A percentile compares a stretch with the other conserved stretches of the same genome.
Conservation (phyloP, 2,329 filamentous ascomycete species). For the Aspergillus arachidicola region DNA sequence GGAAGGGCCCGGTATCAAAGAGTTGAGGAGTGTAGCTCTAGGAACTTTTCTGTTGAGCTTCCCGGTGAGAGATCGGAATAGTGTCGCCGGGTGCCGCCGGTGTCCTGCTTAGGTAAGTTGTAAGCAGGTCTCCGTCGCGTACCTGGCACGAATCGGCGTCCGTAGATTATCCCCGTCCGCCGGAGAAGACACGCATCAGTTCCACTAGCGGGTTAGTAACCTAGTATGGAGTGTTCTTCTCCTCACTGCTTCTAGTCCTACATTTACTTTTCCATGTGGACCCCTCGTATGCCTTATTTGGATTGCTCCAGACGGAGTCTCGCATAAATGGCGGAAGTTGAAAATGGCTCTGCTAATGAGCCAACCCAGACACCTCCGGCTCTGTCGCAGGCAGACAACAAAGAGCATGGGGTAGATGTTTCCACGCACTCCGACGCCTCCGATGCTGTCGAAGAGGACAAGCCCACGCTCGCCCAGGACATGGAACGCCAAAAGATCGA, state of each 20-base stretch:
- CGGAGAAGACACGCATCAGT: constrained; percentile 35
- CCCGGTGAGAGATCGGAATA: constrained; percentile 42
- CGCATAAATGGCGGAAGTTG: constrained; percentile 46
- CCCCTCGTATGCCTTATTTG: constrained; percentile 26
- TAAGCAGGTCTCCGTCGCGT: constrained; percentile 12
- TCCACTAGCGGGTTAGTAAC: constrained; percentile 10
- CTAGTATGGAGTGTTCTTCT: constrained; percentile 9
- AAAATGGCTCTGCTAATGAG: constrained; percentile 37
- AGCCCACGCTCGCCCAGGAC: constrained; percentile 32
- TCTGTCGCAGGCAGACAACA: constrained; percentile 31
- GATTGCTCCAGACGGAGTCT: constrained; percentile 38
- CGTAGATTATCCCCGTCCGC: constrained; percentile 28
- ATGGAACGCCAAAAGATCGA: constrained; percentile 34
- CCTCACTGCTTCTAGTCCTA: constrained; percentile 22
- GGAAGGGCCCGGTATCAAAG: constrained; percentile 32
- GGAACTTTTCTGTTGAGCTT: constrained; percentile 48
- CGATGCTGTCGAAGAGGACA: constrained; percentile 32
- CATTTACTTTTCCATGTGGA: constrained; percentile 32
- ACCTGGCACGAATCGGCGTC: constrained; percentile 20
- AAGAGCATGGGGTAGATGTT: constrained; percentile 33
- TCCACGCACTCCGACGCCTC: constrained; percentile 28
- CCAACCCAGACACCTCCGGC: constrained; percentile 30
- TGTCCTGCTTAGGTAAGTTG: constrained; percentile 25
- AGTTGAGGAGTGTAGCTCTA: constrained; percentile 31
- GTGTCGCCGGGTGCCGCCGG: constrained; percentile 28